phyloP scores from a whole-genome alignment of 208 protist species.

The Acanthamoeba triangularis region DNA sequence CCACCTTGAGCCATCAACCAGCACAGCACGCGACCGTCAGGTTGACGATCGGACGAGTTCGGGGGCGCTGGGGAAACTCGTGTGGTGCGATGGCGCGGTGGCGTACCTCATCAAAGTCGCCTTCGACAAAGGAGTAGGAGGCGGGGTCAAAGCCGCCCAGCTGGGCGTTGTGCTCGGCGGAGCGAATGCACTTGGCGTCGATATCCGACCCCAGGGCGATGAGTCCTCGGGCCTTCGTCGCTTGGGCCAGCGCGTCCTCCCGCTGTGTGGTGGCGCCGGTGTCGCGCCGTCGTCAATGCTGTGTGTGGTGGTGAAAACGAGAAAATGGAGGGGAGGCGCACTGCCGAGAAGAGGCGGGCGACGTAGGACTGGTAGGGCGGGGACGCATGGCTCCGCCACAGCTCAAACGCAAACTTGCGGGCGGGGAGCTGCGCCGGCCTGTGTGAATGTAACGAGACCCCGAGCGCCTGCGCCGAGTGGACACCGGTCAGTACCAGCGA shows the following conservation, averaged over 20 bases:
- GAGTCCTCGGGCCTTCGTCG: neutral
- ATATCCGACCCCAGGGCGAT: slow-evolving; percentile 36
- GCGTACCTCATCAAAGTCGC: slow-evolving; percentile 10
- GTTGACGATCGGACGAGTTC: neutral
- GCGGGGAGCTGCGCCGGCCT: neutral
- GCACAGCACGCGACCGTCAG: neutral
- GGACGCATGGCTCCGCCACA: neutral
- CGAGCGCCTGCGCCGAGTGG: neutral
- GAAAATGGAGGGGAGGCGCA: neutral
- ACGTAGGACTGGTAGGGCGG: neutral
- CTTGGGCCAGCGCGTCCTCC: neutral
- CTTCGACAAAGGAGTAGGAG: neutral
- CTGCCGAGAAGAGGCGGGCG: neutral
- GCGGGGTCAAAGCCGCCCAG: neutral
- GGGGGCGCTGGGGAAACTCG: too few relatives aligned
- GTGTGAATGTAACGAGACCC: neutral
- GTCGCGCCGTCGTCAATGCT: neutral
- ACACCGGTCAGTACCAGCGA: neutral
- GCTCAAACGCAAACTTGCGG: slow-evolving; percentile 41
- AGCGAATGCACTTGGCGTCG: slow-evolving; percentile 39
- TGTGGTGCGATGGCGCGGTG: neutral
- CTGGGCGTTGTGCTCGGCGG: neutral
- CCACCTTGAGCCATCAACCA: neutral
- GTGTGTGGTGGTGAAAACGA: neutral
- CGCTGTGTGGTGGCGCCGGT: neutral